Evolutionary conservation across 1,284 basidiomycete species (phyloP).

Genomic region (Jaminaea rosea): DNA sequence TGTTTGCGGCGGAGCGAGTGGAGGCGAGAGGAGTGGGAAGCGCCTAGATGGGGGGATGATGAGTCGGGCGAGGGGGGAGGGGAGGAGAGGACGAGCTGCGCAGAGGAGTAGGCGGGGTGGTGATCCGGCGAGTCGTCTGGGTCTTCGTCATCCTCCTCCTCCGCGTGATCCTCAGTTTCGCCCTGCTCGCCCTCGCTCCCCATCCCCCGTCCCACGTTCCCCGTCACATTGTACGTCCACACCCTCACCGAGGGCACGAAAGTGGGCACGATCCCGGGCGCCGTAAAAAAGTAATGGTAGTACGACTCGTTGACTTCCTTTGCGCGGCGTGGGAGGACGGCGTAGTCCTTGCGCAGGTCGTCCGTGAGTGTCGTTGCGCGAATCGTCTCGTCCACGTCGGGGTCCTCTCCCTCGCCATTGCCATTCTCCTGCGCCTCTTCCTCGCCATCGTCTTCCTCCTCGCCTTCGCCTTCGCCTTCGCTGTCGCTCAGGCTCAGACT

Average conservation of each 20-base stretch:
- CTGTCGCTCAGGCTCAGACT: not conserved
- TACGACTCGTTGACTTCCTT: conserved; percentile 31
- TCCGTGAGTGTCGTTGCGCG: conserved; percentile 4
- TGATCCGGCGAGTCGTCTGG: conserved; percentile 13
- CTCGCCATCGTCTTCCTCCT: not conserved
- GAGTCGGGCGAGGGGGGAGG: not conserved
- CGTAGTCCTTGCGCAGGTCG: conserved; percentile 41
- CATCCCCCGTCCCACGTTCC: not conserved
- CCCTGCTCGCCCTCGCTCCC: conserved; percentile 13
- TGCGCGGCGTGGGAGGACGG: conserved; percentile 28
- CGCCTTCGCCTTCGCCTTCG: not conserved
- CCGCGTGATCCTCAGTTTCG: conserved; percentile 15
- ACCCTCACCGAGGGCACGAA: conserved; percentile 74
- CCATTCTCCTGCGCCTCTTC: not conserved
- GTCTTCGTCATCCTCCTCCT: conserved; percentile 23
- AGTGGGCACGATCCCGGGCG: conserved; percentile 64
- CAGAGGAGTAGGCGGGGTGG: conserved; percentile 14
- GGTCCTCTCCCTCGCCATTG: conserved; percentile 5
- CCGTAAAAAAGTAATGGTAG: conserved; percentile 33
- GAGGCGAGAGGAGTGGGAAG: too few species aligned
- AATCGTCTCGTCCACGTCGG: not conserved
- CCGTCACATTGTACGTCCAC: conserved; percentile 53
- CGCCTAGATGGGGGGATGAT: not conserved
- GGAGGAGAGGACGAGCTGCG: not conserved
- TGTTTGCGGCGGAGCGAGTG: not conserved